Base-by-base conservation (phyloP, 73 alveolate genomes). In the Symbiodinium pilosum region DNA sequence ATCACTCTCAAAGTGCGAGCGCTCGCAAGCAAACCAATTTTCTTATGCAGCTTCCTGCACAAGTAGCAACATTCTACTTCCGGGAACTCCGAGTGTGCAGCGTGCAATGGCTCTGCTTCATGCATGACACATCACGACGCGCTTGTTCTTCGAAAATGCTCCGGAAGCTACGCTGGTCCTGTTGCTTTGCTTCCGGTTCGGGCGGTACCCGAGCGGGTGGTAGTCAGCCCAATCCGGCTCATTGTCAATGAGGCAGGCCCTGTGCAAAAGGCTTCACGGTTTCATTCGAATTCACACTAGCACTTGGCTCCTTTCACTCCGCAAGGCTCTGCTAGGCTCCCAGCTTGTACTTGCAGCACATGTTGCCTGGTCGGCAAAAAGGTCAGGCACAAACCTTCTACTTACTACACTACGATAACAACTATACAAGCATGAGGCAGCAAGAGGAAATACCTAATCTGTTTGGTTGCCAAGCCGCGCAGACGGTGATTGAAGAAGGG, bases 401-500 rank as follows among this genome's bases (percentile, higher is more conserved):
- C 26, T 21, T 12, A 54, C 71, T 5, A 21, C 71, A 30, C 71
- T 30, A 21, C 71, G 71, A 3, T 54, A 1, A 54, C n/a, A 12
- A 16, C n/a, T 11, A n/a, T n/a, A 1, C 32, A 11, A 54, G 28
- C 8, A 16, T 54, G 73, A 54, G 0, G 73, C 73, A 54, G 8
- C 73, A 24, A 24, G 12, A 30, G 34, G 26, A 54, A 54, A 54
- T 24, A 24, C 71, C 68, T 51, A 51, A 1, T 51, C 68, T 24
- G 68, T 24, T 24, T 51, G 8, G 0, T 16, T 51, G 68, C n/a
- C n/a, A n/a, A n/a, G 56, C 34, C 41, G 41, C 97, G 97, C 52
- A 91, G 97, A 14, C 87, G 97, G 88, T 91, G 97, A 52, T 91
- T 91, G 97, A 69, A 91, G 97, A 91, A 91, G n/a, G 97, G 97